A percentile compares a stretch with the other conserved stretches of the same genome.
These are phyloP conservation scores for Cardamine chenopodiifolia DNA, from an alignment of 345 rosid genomes.

Conservation along the genomic window DNA sequence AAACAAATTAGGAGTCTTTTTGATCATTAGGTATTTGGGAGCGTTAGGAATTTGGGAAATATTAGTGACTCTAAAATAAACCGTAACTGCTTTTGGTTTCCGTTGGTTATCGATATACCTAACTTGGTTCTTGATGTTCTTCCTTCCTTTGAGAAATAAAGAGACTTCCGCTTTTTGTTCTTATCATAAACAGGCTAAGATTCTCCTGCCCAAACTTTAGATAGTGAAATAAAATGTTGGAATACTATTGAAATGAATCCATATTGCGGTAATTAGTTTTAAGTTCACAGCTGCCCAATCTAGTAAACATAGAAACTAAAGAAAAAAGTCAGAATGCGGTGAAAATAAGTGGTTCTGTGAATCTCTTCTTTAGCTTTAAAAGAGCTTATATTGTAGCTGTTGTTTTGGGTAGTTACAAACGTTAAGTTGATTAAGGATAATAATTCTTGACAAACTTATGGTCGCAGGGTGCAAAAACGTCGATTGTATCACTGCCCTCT, in stretches of 20 bases:
- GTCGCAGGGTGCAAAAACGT: conserved; percentile 68
- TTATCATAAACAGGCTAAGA: conserved; percentile 1
- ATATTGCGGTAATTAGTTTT: background rate
- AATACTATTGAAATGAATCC: background rate
- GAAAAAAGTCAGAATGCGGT: background rate
- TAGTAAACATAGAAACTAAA: background rate
- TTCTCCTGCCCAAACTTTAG: background rate
- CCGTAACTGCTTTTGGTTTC: background rate
- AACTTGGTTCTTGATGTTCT: background rate
- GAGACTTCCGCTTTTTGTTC: background rate
- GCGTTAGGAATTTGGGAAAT: background rate
- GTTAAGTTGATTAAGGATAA: conserved; percentile 1
- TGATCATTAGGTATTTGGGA: background rate
- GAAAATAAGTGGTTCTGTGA: background rate
- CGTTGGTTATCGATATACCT: background rate
- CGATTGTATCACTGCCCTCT: conserved; percentile 57
- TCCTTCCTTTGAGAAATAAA: background rate
- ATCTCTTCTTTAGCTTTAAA: conserved; percentile 8
- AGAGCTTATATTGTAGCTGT: conserved; percentile 1
- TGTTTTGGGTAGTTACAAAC: conserved; percentile 17
- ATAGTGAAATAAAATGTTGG: background rate
- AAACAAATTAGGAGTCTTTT: background rate
- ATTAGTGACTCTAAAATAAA: background rate
- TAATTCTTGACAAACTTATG: background rate
- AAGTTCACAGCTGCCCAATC: background rate